A percentile compares a stretch with the other conserved stretches of the same genome.
Evolutionary conservation across 2,329 filamentous ascomycete genomes (phyloP).

Genomic region (Colletotrichum endophyticum): DNA sequence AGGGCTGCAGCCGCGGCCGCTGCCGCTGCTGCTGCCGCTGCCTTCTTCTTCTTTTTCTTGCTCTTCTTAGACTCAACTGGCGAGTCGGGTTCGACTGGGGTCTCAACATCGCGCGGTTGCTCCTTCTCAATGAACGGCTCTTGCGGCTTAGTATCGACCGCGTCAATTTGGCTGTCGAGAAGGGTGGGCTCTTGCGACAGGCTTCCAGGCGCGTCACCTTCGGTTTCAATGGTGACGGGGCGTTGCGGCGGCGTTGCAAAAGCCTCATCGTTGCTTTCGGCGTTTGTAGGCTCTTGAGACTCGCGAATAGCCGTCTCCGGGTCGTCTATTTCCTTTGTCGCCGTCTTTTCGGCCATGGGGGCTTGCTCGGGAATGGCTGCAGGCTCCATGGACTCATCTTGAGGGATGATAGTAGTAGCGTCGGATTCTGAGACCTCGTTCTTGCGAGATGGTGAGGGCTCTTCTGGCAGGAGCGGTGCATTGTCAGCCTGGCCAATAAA

Average conservation of each 20-base stretch:
- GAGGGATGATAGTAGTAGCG: neutral
- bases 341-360: neutral
- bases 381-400: neutral
- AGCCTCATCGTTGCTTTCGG: neutral
- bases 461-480: neutral
- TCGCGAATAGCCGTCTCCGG: neutral
- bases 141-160: constrained; percentile 1
- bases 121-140: constrained; percentile 5
- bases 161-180: constrained; percentile 8
- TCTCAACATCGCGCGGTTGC: neutral
- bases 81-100: neutral
- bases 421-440: neutral
- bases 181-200: constrained; percentile 1
- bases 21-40: neutral
- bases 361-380: neutral
- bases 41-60: constrained; percentile 29
- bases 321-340: neutral
- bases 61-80: constrained; percentile 27
- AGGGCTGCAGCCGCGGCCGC: neutral
- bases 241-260: neutral
- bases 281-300: neutral
- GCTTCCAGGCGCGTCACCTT: neutral
- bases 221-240: neutral
- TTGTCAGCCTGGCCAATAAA: neutral
- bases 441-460: neutral